Evolutionary conservation across 1,284 basidiomycete genomes (phyloP), one percentile per base, ranked within the genome.

Genomic region (Fomitiporia mediterranea): DNA sequence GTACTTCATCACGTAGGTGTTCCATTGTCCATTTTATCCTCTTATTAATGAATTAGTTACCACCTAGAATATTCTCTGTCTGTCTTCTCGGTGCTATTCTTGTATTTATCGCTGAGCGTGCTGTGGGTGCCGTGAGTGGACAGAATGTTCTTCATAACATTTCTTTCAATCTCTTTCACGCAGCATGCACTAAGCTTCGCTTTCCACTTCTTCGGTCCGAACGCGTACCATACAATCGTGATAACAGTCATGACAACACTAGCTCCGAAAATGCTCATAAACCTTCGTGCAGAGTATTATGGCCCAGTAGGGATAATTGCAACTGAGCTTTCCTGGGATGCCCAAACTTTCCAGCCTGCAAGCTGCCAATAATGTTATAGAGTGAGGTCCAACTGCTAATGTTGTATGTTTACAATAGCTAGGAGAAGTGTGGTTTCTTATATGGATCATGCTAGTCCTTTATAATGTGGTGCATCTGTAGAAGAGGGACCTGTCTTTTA

Each of bases 181-280:
- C 13, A 37, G 17, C 35, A 5, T 37, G 35, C 35, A 37, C 17
- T 17, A 4, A 37, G 11, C 35, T 3, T 37, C 35, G 35, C 11
- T 37, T 11, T 17, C 4, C 4, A 13, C 11, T 6, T 17, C 35
- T 37, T 37, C 35, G 35, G 5, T 37, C 17, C 17, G 5, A 11
- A 13, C 35, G 37, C 15, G 4, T 40, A 13, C 38, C 21, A 38
- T n/a, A 52, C 11, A 21, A 17, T 40, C 7, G 21, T 25, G 4
- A 52, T 50, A 7, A 23, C 48, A 3, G 30, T 35, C 9, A 50
- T 50, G 25, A 50, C 48, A 19, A 35, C 37, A 34, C 34, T 50
- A 7, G 17, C 30, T 11, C 48, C 48, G 5, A 30, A 35, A 19
- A 25, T 50, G 30, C 17, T 50, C 13, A 25, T 50, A 11, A 34